Percentiles rank a stretch among this genome's conserved stretches.
Evolutionary conservation across 768 basidiomycete genomes (phyloP).

Genomic region (Rhodotorula graminis): DNA sequence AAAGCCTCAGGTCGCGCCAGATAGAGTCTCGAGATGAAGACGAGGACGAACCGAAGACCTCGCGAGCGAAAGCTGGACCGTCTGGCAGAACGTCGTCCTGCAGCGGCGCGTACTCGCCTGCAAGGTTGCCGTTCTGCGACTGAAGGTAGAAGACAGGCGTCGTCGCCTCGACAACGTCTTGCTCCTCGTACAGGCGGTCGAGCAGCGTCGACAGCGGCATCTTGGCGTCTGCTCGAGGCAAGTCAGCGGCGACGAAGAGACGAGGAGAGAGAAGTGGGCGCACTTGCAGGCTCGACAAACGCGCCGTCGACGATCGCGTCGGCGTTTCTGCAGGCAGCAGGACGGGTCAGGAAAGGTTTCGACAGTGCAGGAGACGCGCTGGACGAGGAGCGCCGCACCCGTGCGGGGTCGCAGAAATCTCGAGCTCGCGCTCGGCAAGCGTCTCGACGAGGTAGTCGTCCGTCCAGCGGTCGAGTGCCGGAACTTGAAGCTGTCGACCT

Average conservation of each 20-base stretch:
- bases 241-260: no score
- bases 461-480: constrained; percentile 27
- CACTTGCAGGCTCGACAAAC: constrained; percentile 36
- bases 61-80: constrained; percentile 63
- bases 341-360: no score
- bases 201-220: constrained; percentile 18
- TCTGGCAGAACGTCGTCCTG: constrained; percentile 61
- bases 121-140: constrained; percentile 83
- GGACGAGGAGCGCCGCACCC: constrained; percentile 1
- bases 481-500: background rate
- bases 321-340: constrained; percentile 6
- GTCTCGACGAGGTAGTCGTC: constrained; percentile 17
- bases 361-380: no score
- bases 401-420: constrained; percentile 22
- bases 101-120: constrained; percentile 73
- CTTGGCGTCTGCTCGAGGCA: background rate
- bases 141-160: constrained; percentile 67
- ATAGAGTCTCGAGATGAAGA: constrained; percentile 11
- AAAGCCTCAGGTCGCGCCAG: background rate
- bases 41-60: constrained; percentile 63
- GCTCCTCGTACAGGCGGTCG: background rate
- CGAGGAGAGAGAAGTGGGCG: background rate
- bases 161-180: background rate
- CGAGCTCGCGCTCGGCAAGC: constrained; percentile 15
- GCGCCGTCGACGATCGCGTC: constrained; percentile 34